phyloP scores from a whole-genome alignment of 2,329 filamentous ascomycete species.

The Fusarium verticillioides region DNA sequence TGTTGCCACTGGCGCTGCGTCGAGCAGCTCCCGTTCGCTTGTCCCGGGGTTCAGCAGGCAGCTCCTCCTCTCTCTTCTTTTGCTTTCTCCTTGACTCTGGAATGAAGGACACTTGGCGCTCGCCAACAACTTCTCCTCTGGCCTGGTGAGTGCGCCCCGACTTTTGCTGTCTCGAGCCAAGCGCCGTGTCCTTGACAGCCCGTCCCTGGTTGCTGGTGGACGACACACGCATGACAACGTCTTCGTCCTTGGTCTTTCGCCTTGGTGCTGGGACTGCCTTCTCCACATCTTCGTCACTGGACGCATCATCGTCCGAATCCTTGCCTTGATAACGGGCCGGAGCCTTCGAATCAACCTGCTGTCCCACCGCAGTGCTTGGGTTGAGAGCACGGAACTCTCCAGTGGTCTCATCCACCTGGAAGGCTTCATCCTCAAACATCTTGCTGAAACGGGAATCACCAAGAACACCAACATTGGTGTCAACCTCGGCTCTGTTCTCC shows the following conservation, averaged over 20 bases:
- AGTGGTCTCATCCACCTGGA: constrained; percentile 88
- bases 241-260: constrained; percentile 51
- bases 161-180: constrained; percentile 67
- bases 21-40: constrained; percentile 57
- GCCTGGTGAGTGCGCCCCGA: constrained; percentile 59
- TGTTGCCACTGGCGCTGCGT: constrained; percentile 80
- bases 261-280: constrained; percentile 37
- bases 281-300: constrained; percentile 55
- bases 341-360: constrained; percentile 50
- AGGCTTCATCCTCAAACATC: constrained; percentile 93
- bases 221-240: constrained; percentile 73
- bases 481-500: constrained; percentile 68
- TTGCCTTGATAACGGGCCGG: constrained; percentile 52
- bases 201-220: constrained; percentile 72
- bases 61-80: constrained; percentile 49
- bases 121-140: constrained; percentile 65
- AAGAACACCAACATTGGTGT: constrained; percentile 74
- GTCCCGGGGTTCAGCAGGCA: constrained; percentile 45
- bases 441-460: constrained; percentile 87
- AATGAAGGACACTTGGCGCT: constrained; percentile 78
- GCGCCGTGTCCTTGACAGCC: constrained; percentile 64
- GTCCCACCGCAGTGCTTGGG: constrained; percentile 75
- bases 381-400: constrained; percentile 90
- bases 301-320: constrained; percentile 59
- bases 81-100: constrained; percentile 67